Percentiles rank a stretch among this genome's conserved stretches.
Conservation (phyloP, 768 basidiomycete genomes). For the Termitomyces heimii region DNA sequence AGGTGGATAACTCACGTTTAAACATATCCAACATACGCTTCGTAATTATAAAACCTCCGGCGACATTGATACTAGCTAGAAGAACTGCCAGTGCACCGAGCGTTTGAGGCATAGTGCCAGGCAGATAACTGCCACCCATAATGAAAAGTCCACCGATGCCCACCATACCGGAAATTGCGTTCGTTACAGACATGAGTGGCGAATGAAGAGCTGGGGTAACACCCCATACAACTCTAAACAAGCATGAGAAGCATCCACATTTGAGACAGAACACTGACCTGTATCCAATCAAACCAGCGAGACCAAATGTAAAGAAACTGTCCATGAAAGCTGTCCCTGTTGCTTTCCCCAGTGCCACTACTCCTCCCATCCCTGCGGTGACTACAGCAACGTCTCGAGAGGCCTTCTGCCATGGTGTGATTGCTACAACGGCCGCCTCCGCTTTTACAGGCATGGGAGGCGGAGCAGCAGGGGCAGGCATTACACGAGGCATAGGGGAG, state of each 20-base stretch:
- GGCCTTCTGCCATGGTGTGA: conserved; percentile 85
- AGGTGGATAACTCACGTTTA: conserved; percentile 47
- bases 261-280: conserved; percentile 17
- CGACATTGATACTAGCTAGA: conserved; percentile 82
- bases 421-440: conserved; percentile 45
- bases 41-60: conserved; percentile 85
- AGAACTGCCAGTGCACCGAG: conserved; percentile 83
- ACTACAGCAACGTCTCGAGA: conserved; percentile 68
- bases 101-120: conserved; percentile 73
- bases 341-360: conserved; percentile 68
- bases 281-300: conserved; percentile 83
- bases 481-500: conserved; percentile 61
- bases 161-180: conserved; percentile 73
- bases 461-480: conserved; percentile 53
- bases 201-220: conserved; percentile 86
- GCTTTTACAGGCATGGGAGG: conserved; percentile 43
- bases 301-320: conserved; percentile 83
- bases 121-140: conserved; percentile 85
- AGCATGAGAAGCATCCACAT: background rate
- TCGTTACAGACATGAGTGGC: conserved; percentile 88
- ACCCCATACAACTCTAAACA: conserved; percentile 74
- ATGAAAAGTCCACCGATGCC: conserved; percentile 71
- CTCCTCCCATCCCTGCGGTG: conserved; percentile 71
- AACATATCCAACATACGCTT: conserved; percentile 95
- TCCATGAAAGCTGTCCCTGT: conserved; percentile 84